Conservation (phyloP, 73 alveolate species). For the Paramecium sexaurelia region DNA sequence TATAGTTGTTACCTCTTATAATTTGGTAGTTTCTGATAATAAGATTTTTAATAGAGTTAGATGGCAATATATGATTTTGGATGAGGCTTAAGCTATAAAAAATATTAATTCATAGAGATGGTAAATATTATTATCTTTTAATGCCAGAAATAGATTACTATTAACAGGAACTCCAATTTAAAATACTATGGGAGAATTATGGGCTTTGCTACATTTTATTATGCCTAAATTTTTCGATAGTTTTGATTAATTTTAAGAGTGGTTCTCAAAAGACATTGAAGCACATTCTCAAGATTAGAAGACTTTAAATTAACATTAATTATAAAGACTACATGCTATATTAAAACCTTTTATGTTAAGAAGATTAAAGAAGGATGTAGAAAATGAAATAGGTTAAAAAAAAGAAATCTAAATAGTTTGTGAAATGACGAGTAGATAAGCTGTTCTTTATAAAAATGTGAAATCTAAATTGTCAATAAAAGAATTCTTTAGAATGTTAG, state of each 20-base stretch:
- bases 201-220: slow-evolving; percentile 99
- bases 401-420: slow-evolving; percentile 88
- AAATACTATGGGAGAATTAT: slow-evolving; percentile 98
- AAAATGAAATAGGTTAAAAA: slow-evolving; percentile 95
- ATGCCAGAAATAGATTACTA: slow-evolving; percentile 94
- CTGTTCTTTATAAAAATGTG: slow-evolving; percentile 87
- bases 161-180: slow-evolving; percentile 98
- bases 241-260: slow-evolving; percentile 97
- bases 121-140: slow-evolving; percentile 87
- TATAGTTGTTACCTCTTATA: slow-evolving; percentile 92
- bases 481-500: slow-evolving; percentile 91
- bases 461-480: slow-evolving; percentile 89
- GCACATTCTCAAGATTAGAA: slow-evolving; percentile 92
- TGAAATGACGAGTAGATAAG: slow-evolving; percentile 95
- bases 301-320: slow-evolving; percentile 91
- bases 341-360: slow-evolving; percentile 98
- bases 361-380: slow-evolving; percentile 96
- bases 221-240: slow-evolving; percentile 98
- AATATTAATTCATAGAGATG: slow-evolving; percentile 94
- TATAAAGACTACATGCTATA: slow-evolving; percentile 94
- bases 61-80: slow-evolving; percentile 98
- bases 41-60: slow-evolving; percentile 87
- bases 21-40: slow-evolving; percentile 91
- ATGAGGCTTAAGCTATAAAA: slow-evolving; percentile 98
- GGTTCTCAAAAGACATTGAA: slow-evolving; percentile 99